These are phyloP conservation scores for Tricharina praecox DNA, from an alignment of 495 filamentous ascomycete genomes.

Conservation along the genomic window DNA sequence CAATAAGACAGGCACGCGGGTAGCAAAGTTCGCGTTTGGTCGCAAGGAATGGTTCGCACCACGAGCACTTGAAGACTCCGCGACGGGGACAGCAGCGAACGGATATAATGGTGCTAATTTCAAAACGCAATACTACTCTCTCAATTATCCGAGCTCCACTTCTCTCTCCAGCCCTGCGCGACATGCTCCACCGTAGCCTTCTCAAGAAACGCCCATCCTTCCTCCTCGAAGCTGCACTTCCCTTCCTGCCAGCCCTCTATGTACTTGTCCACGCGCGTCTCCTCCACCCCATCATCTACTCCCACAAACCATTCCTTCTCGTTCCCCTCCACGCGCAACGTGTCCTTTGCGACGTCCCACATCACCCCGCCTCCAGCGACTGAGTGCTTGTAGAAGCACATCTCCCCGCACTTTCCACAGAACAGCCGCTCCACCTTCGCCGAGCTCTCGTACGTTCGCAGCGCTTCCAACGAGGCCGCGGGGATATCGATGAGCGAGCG, in stretches of 20 bases:
- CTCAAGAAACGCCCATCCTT: slow-evolving; percentile 9
- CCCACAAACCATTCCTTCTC: background rate
- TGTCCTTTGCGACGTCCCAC: background rate
- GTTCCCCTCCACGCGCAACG: background rate
- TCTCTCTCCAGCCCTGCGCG: background rate
- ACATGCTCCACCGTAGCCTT: background rate
- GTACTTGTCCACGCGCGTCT: slow-evolving; percentile 9
- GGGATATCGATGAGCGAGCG: background rate
- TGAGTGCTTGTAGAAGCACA: background rate
- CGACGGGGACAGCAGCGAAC: no score
- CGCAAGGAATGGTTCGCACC: no score
- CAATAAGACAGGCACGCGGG: no score
- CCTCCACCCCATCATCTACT: background rate
- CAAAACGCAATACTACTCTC: no score
- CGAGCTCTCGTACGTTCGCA: background rate
- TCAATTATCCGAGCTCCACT: no score
- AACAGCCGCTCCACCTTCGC: background rate
- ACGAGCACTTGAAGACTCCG: no score
- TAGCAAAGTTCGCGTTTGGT: no score
- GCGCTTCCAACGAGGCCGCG: background rate
- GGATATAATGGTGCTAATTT: no score
- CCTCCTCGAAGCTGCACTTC: slow-evolving; percentile 5
- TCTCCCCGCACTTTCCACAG: background rate
- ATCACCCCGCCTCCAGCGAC: background rate
- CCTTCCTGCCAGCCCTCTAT: slow-evolving; percentile 14